Percentiles rank a stretch among this genome's conserved stretches.
phyloP scores from a whole-genome alignment of 768 basidiomycete genomes.

The Sporobolomyces phaffii region DNA sequence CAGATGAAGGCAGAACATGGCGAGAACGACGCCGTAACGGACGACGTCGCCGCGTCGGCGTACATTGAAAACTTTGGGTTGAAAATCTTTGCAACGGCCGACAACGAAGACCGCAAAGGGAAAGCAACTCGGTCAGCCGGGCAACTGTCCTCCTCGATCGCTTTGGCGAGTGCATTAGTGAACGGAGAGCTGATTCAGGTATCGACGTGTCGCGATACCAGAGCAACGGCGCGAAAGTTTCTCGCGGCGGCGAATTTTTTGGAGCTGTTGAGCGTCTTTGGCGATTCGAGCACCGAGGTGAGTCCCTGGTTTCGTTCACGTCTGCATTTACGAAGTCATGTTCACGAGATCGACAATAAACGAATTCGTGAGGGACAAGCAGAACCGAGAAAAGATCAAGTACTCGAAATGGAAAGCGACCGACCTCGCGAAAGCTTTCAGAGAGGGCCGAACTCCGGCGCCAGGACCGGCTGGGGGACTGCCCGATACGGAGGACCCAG shows the following conservation, averaged over 20 bases:
- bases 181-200: too few relatives aligned
- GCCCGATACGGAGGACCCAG: constrained; percentile 30
- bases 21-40: constrained; percentile 69
- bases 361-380: constrained; percentile 65
- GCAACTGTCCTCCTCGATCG: neutral
- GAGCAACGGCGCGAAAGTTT: constrained; percentile 88
- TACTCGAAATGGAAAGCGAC: constrained; percentile 79
- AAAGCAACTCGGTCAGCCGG: constrained; percentile 62
- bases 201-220: constrained; percentile 48
- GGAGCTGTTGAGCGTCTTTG: constrained; percentile 75
- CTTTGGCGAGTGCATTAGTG: too few relatives aligned
- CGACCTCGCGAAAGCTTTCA: constrained; percentile 85
- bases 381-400: constrained; percentile 75
- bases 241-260: constrained; percentile 91
- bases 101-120: constrained; percentile 80
- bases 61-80: constrained; percentile 94
- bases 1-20: constrained; percentile 70
- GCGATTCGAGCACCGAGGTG: constrained; percentile 57
- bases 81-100: constrained; percentile 77
- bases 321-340: too few relatives aligned
- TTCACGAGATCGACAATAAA: too few relatives aligned
- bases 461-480: constrained; percentile 66
- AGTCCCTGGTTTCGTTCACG: neutral
- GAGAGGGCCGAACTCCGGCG: constrained; percentile 79
- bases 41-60: constrained; percentile 73